Conservation (phyloP, 352 stramenopile genomes). For the Pythium phragmitis region DNA sequence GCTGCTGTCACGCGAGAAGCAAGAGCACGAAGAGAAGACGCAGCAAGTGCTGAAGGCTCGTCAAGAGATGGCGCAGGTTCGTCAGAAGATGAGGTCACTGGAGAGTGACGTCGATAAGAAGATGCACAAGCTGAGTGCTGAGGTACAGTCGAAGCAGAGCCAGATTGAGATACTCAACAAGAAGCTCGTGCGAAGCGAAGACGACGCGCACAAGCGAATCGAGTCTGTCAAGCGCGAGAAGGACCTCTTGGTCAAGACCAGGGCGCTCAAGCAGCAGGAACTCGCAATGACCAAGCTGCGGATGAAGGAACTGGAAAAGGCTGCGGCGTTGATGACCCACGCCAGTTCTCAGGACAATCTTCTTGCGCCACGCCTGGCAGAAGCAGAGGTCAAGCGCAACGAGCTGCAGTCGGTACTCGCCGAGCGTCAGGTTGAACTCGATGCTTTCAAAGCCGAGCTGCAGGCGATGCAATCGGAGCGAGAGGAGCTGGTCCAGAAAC, state of each 20-base stretch:
- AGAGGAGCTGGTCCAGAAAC: conserved; percentile 26
- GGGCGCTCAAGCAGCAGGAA: conserved; percentile 66
- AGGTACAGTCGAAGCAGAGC: conserved; percentile 60
- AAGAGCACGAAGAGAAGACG: conserved; percentile 54
- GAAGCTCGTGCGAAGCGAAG: conserved; percentile 57
- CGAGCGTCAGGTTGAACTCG: conserved; percentile 51
- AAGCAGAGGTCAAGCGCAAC: conserved; percentile 35
- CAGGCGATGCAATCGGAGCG: conserved; percentile 33
- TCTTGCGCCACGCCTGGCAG: conserved; percentile 2
- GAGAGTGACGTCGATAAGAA: conserved; percentile 64
- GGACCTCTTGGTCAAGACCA: conserved; percentile 44
- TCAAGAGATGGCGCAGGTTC: conserved; percentile 56
- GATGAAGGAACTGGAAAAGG: conserved; percentile 61
- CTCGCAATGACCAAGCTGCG: conserved; percentile 57
- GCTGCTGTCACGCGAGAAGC: conserved; percentile 61
- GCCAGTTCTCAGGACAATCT: not conserved
- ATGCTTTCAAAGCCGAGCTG: conserved; percentile 56
- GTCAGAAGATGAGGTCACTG: conserved; percentile 52
- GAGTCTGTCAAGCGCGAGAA: conserved; percentile 54
- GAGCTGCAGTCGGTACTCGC: conserved; percentile 52
- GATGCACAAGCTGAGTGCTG: conserved; percentile 46
- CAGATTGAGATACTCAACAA: conserved; percentile 57
- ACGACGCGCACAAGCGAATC: conserved; percentile 39
- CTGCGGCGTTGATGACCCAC: conserved; percentile 18
- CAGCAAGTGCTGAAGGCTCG: conserved; percentile 49